These are phyloP conservation scores for Suillus subluteus DNA, from an alignment of 768 basidiomycete species.

Conservation along the genomic window DNA sequence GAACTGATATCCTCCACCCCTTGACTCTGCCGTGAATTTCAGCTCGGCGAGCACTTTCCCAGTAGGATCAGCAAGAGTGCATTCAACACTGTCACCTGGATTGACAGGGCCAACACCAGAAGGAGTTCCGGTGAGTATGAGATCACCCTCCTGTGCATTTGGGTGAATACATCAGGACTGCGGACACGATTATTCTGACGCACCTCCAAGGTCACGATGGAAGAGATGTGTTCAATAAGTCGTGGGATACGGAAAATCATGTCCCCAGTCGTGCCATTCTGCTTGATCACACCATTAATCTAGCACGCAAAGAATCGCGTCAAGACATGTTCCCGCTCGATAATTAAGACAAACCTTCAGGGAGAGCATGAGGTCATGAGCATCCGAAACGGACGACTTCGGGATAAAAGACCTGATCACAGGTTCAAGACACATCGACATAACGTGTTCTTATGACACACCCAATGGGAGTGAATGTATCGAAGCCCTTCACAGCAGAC, in stretches of 20 bases:
- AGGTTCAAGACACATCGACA: slow-evolving; percentile 11
- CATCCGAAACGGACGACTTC: slow-evolving; percentile 65
- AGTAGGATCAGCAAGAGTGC: slow-evolving; percentile 58
- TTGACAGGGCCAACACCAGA: slow-evolving; percentile 82
- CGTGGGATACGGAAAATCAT: slow-evolving; percentile 94
- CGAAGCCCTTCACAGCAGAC: slow-evolving; percentile 96
- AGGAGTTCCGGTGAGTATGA: slow-evolving; percentile 92
- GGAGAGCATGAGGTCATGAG: slow-evolving; percentile 74
- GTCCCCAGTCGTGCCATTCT: slow-evolving; percentile 82
- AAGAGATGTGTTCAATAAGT: slow-evolving; percentile 88
- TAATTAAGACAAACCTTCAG: slow-evolving; percentile 59
- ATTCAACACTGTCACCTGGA: slow-evolving; percentile 80
- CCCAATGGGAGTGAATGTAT: slow-evolving; percentile 95
- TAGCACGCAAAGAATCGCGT: slow-evolving; percentile 31
- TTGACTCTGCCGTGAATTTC: slow-evolving; percentile 63
- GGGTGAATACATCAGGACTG: slow-evolving; percentile 4
- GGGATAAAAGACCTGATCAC: slow-evolving; percentile 75
- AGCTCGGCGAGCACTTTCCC: slow-evolving; percentile 64
- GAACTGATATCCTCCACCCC: slow-evolving; percentile 74
- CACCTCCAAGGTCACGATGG: slow-evolving; percentile 97
- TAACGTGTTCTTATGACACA: slow-evolving; percentile 31
- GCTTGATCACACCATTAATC: slow-evolving; percentile 85
- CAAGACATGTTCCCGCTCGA: neutral
- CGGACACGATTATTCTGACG: slow-evolving; percentile 16
- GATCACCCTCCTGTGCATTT: slow-evolving; percentile 74